A percentile compares a stretch with the other conserved stretches of the same genome.
Evolutionary conservation across 1,284 basidiomycete species (phyloP).

Genomic region (Pterulicium gracile): DNA sequence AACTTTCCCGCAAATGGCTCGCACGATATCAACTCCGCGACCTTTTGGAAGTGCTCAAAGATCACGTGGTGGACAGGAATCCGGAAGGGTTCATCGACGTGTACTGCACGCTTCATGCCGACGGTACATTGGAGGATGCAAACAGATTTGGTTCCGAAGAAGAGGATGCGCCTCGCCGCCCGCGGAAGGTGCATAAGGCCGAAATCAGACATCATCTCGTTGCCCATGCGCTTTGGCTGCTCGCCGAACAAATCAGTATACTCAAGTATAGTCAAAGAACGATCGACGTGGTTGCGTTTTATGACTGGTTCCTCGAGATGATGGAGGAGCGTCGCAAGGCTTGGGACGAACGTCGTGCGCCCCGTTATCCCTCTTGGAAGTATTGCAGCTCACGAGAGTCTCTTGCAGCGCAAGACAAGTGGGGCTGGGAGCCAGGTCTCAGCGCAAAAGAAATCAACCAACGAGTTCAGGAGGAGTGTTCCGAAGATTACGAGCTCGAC

Average conservation of each 20-base stretch:
- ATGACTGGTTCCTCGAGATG: neutral
- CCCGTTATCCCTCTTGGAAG: no score
- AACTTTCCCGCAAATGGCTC: no score
- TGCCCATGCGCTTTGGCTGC: neutral
- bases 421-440: neutral
- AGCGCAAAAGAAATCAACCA: neutral
- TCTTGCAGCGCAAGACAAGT: neutral
- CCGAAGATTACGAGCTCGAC: neutral
- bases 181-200: neutral
- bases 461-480: neutral
- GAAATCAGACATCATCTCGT: neutral
- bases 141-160: no score
- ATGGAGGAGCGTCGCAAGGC: neutral
- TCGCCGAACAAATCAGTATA: slow-evolving; percentile 13
- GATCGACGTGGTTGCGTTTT: neutral
- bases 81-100: no score
- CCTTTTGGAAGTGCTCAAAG: no score
- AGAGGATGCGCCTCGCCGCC: neutral
- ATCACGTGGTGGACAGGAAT: no score
- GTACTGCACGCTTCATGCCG: no score
- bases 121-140: no score
- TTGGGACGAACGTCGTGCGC: no score
- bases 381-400: no score
- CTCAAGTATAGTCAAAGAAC: slow-evolving; percentile 13
- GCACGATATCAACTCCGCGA: no score